Evolutionary conservation across 2,329 filamentous ascomycete genomes (phyloP).

Genomic region (Ascochyta lentis): DNA sequence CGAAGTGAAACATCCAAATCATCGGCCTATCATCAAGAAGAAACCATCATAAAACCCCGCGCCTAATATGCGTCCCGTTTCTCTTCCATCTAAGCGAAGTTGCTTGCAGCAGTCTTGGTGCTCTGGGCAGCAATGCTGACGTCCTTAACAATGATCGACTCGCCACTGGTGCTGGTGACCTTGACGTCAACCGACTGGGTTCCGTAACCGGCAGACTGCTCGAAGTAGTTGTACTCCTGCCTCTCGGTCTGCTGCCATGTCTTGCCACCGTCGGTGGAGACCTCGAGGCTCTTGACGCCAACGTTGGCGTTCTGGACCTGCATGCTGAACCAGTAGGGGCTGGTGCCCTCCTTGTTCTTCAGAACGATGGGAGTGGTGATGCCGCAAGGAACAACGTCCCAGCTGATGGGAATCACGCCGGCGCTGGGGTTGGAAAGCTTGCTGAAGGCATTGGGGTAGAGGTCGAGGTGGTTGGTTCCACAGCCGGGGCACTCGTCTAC

Average conservation of each 20-base stretch:
- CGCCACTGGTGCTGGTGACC: conserved; percentile 62
- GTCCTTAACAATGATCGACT: conserved; percentile 58
- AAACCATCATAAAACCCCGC: conserved; percentile 4
- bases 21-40: conserved; percentile 12
- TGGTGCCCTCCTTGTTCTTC: conserved; percentile 62
- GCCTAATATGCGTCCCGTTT: neutral
- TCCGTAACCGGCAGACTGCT: conserved; percentile 65
- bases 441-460: conserved; percentile 60
- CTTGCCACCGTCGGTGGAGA: conserved; percentile 65
- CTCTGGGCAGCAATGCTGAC: conserved; percentile 53
- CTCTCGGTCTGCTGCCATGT: conserved; percentile 66
- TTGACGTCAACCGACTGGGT: conserved; percentile 61
- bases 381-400: conserved; percentile 60
- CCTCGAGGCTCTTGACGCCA: conserved; percentile 63
- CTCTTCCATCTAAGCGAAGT: conserved; percentile 35
- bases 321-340: conserved; percentile 64
- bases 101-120: conserved; percentile 38
- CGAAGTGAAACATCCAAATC: conserved; percentile 10
- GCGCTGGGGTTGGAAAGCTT: conserved; percentile 53
- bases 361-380: conserved; percentile 59
- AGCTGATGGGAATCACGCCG: conserved; percentile 59
- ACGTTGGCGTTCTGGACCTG: conserved; percentile 70
- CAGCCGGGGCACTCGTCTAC: conserved; percentile 66
- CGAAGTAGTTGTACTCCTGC: conserved; percentile 64
- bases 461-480: conserved; percentile 61